Evolutionary conservation across 1,284 basidiomycete genomes (phyloP).

Genomic region (Filobasidium uniguttulatum): DNA sequence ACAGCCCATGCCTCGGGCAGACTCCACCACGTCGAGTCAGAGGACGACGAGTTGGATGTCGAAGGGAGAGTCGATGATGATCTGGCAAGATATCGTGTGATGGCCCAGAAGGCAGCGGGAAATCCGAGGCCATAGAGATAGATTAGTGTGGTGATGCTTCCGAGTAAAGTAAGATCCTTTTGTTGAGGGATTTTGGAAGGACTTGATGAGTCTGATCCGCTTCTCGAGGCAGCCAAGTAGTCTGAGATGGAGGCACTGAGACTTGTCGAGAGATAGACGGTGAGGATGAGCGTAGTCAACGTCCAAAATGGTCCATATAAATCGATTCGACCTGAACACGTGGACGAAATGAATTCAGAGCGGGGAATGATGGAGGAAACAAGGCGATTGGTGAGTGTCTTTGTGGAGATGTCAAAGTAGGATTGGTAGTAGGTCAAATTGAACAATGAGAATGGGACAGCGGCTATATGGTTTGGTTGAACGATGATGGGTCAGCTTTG

Average conservation of each 20-base stretch:
- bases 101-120: constrained; percentile 64
- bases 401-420: constrained; percentile 41
- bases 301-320: constrained; percentile 79
- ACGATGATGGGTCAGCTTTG: constrained; percentile 8
- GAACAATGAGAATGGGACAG: constrained; percentile 33
- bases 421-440: constrained; percentile 39
- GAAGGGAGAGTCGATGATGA: background rate
- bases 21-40: constrained; percentile 68
- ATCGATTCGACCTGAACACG: constrained; percentile 39
- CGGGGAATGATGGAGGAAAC: constrained; percentile 37
- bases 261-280: constrained; percentile 79
- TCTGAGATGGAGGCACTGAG: constrained; percentile 67
- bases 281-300: constrained; percentile 77
- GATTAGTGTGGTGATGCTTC: constrained; percentile 64
- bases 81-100: constrained; percentile 52
- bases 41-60: background rate
- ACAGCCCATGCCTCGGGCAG: constrained; percentile 50
- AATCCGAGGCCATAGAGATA: constrained; percentile 72
- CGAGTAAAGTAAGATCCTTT: constrained; percentile 62
- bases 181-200: background rate
- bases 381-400: constrained; percentile 36
- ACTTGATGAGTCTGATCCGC: constrained; percentile 4
- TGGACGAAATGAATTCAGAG: constrained; percentile 37
- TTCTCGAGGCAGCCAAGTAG: constrained; percentile 48
- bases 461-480: constrained; percentile 10